Conservation (phyloP, 139 green algal species). For the Ostreobium quekettii region DNA sequence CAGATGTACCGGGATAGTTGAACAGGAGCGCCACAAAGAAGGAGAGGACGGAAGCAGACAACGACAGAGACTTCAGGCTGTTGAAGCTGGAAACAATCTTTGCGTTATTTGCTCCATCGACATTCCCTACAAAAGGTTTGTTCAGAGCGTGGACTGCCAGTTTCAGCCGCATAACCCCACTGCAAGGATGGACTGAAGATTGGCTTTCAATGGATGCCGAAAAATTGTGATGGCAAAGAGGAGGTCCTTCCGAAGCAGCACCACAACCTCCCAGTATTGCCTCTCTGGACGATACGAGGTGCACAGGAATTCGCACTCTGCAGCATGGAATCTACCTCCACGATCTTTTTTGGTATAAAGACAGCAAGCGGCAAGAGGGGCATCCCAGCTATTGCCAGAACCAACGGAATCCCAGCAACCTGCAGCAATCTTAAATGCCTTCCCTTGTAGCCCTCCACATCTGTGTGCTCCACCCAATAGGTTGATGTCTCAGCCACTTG, state of each 20-base stretch:
- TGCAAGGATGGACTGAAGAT: background rate
- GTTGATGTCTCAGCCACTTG: too few relatives aligned
- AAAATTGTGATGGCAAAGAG: background rate
- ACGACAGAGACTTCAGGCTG: too few relatives aligned
- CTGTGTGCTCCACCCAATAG: slow-evolving; percentile 6
- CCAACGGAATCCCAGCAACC: too few relatives aligned
- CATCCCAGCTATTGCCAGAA: slow-evolving; percentile 8
- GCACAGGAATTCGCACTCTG: background rate
- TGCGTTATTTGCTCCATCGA: too few relatives aligned
- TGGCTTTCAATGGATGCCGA: slow-evolving; percentile 1
- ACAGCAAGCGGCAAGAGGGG: background rate
- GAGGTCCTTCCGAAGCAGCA: slow-evolving; percentile 5
- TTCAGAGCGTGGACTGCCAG: too few relatives aligned
- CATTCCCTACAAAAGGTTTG: too few relatives aligned
- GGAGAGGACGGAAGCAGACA: too few relatives aligned
- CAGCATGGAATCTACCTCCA: background rate
- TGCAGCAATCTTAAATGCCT: too few relatives aligned
- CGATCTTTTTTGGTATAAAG: background rate
- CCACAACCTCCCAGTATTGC: slow-evolving; percentile 2
- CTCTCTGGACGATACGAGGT: background rate
- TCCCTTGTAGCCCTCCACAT: background rate
- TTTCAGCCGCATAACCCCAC: too few relatives aligned
- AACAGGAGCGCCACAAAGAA: too few relatives aligned
- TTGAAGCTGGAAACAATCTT: too few relatives aligned
- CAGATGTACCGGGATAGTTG: too few relatives aligned